phyloP scores from a whole-genome alignment of 2,329 filamentous ascomycete species.

The Macrophomina tecta region DNA sequence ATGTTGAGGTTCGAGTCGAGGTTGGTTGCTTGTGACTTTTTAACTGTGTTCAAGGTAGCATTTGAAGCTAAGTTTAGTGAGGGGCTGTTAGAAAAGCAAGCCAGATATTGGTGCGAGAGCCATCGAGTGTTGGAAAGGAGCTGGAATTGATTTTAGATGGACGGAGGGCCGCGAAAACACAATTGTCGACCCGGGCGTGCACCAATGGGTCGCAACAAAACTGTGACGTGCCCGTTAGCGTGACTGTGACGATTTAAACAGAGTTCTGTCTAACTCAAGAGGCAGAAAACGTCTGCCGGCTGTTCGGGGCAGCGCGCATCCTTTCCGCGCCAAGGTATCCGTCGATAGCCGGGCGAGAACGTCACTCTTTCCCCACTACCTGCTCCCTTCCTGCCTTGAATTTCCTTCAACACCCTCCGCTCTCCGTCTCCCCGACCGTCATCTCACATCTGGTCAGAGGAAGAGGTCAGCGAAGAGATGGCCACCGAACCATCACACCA shows the following conservation, averaged over 20 bases:
- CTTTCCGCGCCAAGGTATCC: not conserved
- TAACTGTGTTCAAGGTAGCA: not conserved
- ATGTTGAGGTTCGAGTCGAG: not conserved
- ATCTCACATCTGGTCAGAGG: not conserved
- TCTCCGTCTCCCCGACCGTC: not conserved
- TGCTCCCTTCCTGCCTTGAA: not conserved
- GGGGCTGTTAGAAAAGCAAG: too few species aligned
- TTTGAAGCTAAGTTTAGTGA: too few species aligned
- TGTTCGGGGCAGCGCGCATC: not conserved
- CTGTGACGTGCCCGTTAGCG: not conserved
- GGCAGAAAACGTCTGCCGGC: not conserved
- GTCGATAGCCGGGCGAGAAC: constrained; percentile 12
- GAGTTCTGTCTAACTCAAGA: too few species aligned
- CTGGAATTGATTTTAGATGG: too few species aligned
- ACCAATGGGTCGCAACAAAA: not conserved
- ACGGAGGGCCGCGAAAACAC: not conserved
- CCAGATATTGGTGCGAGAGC: too few species aligned
- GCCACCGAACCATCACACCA: not conserved
- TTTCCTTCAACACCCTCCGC: constrained; percentile 25
- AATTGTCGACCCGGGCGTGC: not conserved
- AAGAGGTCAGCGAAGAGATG: not conserved
- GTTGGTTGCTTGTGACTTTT: not conserved
- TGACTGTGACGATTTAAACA: too few species aligned
- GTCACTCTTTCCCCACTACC: not conserved
- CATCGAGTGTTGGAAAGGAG: too few species aligned